Evolutionary conservation across 2,329 filamentous ascomycete species (phyloP).

Genomic region (Didymella keratinophila): DNA sequence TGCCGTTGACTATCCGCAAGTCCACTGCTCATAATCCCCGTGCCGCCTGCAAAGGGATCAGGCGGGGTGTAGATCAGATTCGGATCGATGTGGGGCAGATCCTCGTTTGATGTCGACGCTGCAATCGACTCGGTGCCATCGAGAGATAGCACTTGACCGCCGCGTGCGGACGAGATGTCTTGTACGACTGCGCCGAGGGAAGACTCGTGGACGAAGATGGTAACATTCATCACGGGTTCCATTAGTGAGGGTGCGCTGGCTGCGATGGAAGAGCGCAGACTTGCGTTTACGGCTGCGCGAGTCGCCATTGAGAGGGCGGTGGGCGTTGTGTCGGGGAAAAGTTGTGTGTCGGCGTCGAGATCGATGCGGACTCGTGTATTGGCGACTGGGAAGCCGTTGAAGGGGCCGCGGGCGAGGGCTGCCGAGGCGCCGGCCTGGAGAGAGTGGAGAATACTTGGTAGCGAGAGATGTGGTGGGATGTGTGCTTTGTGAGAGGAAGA

Average conservation of each 20-base stretch:
- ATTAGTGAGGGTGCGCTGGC: constrained; percentile 70
- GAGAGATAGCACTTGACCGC: constrained; percentile 76
- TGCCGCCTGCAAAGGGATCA: constrained; percentile 73
- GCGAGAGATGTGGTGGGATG: constrained; percentile 63
- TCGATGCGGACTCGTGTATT: constrained; percentile 74
- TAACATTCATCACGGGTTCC: constrained; percentile 92
- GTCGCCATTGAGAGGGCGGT: constrained; percentile 73
- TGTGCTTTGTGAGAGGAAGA: constrained; percentile 51
- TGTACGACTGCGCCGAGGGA: constrained; percentile 84
- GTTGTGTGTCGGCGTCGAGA: constrained; percentile 70
- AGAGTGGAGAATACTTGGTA: constrained; percentile 58
- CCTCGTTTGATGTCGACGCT: constrained; percentile 30
- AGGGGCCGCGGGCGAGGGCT: constrained; percentile 83
- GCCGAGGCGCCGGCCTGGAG: constrained; percentile 83
- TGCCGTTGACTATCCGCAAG: constrained; percentile 53
- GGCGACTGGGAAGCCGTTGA: constrained; percentile 80
- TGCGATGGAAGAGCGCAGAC: constrained; percentile 69
- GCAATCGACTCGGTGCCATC: constrained; percentile 47
- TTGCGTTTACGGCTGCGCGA: constrained; percentile 68
- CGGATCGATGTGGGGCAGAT: constrained; percentile 67
- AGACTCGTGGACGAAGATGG: constrained; percentile 84
- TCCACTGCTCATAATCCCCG: constrained; percentile 27
- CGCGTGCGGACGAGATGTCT: constrained; percentile 76
- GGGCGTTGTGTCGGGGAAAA: constrained; percentile 72
- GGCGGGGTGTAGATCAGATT: constrained; percentile 83